phyloP scores from a whole-genome alignment of 495 filamentous ascomycete species.

The Podospora fimiseda region DNA sequence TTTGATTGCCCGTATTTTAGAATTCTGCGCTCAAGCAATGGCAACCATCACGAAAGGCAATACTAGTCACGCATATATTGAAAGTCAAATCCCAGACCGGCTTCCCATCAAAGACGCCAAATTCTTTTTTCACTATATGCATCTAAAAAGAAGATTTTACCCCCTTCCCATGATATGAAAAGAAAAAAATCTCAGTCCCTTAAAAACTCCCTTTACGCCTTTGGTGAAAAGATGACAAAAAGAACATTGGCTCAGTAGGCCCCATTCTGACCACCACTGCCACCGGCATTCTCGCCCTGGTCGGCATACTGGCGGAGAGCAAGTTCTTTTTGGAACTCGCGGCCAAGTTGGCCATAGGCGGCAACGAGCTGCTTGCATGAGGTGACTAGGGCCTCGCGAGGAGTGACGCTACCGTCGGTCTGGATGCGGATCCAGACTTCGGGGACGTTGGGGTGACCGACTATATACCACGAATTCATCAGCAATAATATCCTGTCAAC shows the following conservation, averaged over 20 bases:
- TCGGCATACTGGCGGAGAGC: slow-evolving; percentile 87
- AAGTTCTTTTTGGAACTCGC: slow-evolving; percentile 92
- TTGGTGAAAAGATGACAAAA: no score
- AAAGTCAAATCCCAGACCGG: no score
- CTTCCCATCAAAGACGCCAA: no score
- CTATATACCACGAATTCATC: slow-evolving; percentile 29
- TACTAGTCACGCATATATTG: no score
- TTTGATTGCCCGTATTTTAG: neutral
- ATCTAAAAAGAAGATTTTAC: neutral
- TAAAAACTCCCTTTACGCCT: neutral
- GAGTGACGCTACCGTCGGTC: slow-evolving; percentile 81
- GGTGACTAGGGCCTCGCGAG: slow-evolving; percentile 75
- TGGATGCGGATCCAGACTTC: slow-evolving; percentile 84
- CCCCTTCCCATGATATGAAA: neutral
- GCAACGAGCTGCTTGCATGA: slow-evolving; percentile 72
- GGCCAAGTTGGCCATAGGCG: slow-evolving; percentile 65
- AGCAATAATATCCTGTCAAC: neutral
- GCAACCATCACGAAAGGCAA: no score
- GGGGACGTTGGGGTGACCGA: slow-evolving; percentile 78
- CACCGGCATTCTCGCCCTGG: slow-evolving; percentile 43
- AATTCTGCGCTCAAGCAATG: no score
- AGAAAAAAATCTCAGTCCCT: neutral
- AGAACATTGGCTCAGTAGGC: neutral
- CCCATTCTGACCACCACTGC: slow-evolving; percentile 7
- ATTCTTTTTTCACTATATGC: no score